Evolutionary conservation across 2,329 filamentous ascomycete genomes (phyloP).

Genomic region (Fusarium irregulare): DNA sequence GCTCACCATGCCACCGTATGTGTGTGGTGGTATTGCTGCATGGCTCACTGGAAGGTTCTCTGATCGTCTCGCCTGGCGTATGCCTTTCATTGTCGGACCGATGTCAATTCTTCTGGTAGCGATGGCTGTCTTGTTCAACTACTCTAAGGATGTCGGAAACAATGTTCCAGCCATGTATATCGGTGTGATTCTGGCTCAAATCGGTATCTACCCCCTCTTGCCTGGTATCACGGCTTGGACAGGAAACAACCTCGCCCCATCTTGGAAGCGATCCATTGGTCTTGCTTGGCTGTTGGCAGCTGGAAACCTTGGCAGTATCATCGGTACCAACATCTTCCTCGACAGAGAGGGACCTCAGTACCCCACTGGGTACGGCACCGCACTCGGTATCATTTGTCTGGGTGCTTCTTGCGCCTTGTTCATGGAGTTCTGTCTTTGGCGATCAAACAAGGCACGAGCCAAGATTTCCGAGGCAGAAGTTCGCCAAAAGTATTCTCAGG

Average conservation of each 20-base stretch:
- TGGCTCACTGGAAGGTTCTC: constrained; percentile 48
- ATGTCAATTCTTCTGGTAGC: constrained; percentile 48
- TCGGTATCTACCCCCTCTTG: constrained; percentile 49
- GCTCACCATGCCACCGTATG: constrained; percentile 52
- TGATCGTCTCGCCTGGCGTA: constrained; percentile 52
- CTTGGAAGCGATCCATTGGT: constrained; percentile 41
- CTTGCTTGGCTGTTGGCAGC: constrained; percentile 41
- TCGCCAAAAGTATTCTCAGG: constrained; percentile 26
- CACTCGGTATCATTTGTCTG: constrained; percentile 45
- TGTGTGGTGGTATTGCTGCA: constrained; percentile 46
- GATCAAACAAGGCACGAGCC: constrained; percentile 16
- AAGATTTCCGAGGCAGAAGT: constrained; percentile 12
- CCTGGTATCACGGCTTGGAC: constrained; percentile 43
- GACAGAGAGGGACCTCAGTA: constrained; percentile 51
- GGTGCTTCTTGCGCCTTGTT: constrained; percentile 18
- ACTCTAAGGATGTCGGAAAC: constrained; percentile 50
- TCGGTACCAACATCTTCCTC: constrained; percentile 55
- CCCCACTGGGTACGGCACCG: constrained; percentile 52
- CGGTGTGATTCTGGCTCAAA: constrained; percentile 17
- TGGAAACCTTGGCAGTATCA: constrained; percentile 44
- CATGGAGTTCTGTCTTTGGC: constrained; percentile 32
- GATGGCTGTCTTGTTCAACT: constrained; percentile 50
- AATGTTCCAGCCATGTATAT: constrained; percentile 48
- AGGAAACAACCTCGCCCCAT: constrained; percentile 43
- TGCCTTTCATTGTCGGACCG: constrained; percentile 52